phyloP scores from a whole-genome alignment of 2,329 filamentous ascomycete genomes.

The Botryotinia calthae region DNA sequence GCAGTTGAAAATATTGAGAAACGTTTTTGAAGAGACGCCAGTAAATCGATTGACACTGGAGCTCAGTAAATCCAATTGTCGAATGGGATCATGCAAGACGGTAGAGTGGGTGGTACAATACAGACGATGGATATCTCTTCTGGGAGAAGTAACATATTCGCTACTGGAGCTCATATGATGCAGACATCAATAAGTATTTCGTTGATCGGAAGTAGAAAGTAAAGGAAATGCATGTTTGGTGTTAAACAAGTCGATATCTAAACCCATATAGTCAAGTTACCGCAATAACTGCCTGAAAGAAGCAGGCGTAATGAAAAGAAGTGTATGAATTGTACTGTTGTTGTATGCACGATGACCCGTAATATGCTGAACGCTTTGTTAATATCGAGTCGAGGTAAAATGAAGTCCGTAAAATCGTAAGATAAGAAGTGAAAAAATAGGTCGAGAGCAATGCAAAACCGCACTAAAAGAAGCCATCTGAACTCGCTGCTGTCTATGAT shows the following conservation, averaged over 20 bases:
- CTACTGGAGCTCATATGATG: neutral
- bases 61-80: neutral
- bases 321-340: neutral
- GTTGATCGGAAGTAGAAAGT: neutral
- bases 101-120: neutral
- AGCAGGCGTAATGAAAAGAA: neutral
- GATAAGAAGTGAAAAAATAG: neutral
- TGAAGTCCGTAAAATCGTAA: neutral
- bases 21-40: neutral
- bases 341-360: neutral
- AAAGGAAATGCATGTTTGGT: neutral
- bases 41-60: neutral
- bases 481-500: neutral
- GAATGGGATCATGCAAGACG: neutral
- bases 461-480: neutral
- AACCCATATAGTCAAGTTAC: neutral
- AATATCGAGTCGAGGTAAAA: neutral
- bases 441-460: neutral
- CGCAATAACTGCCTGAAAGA: neutral
- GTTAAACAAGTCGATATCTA: neutral
- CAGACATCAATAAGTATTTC: neutral
- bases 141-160: neutral
- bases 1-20: neutral
- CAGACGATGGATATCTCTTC: neutral
- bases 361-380: neutral